Percentiles rank a stretch among this genome's conserved stretches.
Evolutionary conservation across 208 protist species (phyloP).

Genomic region (Leishmania arabica): DNA sequence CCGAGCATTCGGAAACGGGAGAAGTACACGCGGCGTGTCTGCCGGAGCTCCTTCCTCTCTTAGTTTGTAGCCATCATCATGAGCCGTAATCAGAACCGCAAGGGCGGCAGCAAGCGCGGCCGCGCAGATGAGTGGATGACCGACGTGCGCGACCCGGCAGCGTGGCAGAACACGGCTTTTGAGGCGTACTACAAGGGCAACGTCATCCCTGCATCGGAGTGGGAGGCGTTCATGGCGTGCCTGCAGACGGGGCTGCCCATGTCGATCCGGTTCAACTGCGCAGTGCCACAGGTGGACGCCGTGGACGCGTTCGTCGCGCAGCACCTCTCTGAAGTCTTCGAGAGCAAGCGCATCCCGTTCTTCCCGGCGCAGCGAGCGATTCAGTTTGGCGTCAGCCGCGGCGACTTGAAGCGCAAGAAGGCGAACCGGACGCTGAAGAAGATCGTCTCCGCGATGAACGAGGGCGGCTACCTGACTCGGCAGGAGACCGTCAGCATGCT

Average conservation of each 20-base stretch:
- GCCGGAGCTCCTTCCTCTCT: neutral
- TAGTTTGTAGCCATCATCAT: constrained; percentile 35
- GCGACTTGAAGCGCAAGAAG: constrained; percentile 78
- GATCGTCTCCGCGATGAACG: constrained; percentile 82
- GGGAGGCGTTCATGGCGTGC: constrained; percentile 57
- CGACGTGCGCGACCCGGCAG: constrained; percentile 59
- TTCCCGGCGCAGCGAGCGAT: constrained; percentile 60
- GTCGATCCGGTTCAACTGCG: constrained; percentile 63
- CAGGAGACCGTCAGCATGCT: constrained; percentile 93
- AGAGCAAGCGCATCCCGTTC: constrained; percentile 54
- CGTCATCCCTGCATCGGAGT: constrained; percentile 64
- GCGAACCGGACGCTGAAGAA: constrained; percentile 65
- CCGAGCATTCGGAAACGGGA: neutral
- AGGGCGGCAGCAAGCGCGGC: constrained; percentile 64
- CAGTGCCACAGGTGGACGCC: constrained; percentile 30
- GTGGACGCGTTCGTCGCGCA: constrained; percentile 48
- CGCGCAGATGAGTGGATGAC: constrained; percentile 63
- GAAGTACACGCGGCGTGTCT: neutral
- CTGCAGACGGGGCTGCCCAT: constrained; percentile 78
- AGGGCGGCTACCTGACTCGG: constrained; percentile 92
- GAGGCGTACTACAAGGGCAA: constrained; percentile 73
- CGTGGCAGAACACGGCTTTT: constrained; percentile 68
- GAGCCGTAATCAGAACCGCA: constrained; percentile 78
- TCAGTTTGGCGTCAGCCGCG: constrained; percentile 78
- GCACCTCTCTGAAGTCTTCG: constrained; percentile 47